Evolutionary conservation across 768 basidiomycete genomes (phyloP).

Genomic region (Agaricus blazei): DNA sequence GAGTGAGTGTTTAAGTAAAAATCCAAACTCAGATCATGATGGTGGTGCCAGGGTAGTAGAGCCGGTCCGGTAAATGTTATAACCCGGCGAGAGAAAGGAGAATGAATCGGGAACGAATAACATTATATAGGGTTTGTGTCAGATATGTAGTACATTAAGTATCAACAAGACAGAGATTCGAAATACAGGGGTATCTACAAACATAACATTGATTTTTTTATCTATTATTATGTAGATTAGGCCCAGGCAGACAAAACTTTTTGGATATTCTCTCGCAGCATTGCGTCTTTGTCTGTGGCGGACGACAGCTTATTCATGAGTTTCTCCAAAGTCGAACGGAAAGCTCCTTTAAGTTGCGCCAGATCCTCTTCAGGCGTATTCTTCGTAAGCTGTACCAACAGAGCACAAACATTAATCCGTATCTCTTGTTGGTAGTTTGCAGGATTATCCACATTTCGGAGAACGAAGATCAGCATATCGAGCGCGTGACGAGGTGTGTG

Average conservation of each 20-base stretch:
- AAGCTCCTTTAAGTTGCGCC: conserved; percentile 43
- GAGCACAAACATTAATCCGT: conserved; percentile 68
- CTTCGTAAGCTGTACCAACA: conserved; percentile 60
- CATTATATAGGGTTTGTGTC: no score
- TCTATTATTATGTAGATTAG: conserved; percentile 11
- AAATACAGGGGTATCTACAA: conserved; percentile 3
- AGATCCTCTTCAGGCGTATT: conserved; percentile 45
- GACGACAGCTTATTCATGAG: conserved; percentile 34
- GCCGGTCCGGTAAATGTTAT: no score
- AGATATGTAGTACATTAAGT: not conserved
- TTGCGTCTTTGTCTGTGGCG: conserved; percentile 31
- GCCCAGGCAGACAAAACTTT: conserved; percentile 38
- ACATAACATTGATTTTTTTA: not conserved
- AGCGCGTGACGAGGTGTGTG: conserved; percentile 51
- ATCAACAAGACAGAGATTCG: not conserved
- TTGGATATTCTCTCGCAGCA: conserved; percentile 33
- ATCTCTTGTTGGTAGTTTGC: conserved; percentile 69
- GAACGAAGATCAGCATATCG: conserved; percentile 61
- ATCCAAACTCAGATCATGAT: no score
- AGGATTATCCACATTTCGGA: conserved; percentile 53
- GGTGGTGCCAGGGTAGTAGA: no score
- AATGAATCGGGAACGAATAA: no score
- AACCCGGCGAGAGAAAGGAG: no score
- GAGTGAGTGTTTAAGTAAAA: no score
- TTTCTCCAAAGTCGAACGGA: conserved; percentile 47